Evolutionary conservation across 2,329 filamentous ascomycete species (phyloP).

Genomic region (Monilinia vaccinii-corymbosi): DNA sequence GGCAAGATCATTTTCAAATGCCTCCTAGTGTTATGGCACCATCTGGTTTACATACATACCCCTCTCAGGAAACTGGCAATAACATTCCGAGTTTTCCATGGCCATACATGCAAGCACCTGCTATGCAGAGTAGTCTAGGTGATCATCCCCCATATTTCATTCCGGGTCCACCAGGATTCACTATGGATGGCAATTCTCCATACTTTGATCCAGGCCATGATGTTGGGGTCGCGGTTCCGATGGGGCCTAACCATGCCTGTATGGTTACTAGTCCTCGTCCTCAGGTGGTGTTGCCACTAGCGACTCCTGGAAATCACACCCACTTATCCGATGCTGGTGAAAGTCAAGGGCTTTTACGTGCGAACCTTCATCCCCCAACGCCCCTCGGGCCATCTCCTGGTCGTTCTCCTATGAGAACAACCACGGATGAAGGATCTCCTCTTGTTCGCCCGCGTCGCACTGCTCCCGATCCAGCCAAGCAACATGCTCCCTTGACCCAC

Average conservation of each 20-base stretch:
- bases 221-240: not conserved
- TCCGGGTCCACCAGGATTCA: too few relatives aligned
- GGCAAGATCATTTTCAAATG: too few relatives aligned
- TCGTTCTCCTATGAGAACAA: not conserved
- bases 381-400: not conserved
- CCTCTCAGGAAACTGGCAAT: too few relatives aligned
- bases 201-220: not conserved
- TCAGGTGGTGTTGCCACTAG: not conserved
- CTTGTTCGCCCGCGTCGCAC: not conserved
- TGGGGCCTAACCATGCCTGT: not conserved
- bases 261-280: not conserved
- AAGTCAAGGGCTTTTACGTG: not conserved
- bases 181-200: not conserved
- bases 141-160: too few relatives aligned
- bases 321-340: too few relatives aligned
- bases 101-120: not conserved
- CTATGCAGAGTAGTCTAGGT: not conserved
- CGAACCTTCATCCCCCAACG: not conserved
- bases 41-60: too few relatives aligned
- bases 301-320: not conserved
- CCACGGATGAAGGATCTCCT: conserved; percentile 2
- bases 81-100: not conserved
- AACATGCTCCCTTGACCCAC: not conserved
- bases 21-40: too few relatives aligned
- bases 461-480: not conserved